Base-by-base conservation (phyloP, 1,139 yeast species). In the Zygosaccharomyces pseudobailii region DNA sequence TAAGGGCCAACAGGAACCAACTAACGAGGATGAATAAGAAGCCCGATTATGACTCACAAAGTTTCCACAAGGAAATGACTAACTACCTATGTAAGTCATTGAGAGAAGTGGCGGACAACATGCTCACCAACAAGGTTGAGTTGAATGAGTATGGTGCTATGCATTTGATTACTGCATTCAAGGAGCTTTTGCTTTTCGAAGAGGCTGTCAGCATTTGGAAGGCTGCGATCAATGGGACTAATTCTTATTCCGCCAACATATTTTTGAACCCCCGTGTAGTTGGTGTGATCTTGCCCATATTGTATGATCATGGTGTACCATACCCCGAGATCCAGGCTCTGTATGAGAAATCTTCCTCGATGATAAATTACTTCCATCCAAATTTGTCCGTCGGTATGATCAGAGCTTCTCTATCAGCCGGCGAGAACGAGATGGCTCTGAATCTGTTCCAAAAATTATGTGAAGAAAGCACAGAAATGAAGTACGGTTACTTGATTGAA, bases 261-360 rank as follows among this genome's bases (percentile, higher is more conserved):
- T 71, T 71, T 53, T 60, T 62, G 65, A 72, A 72, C 58, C 86
- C 81, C 52, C 71, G 72, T 51, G 85, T 85, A 17, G 79, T 86
- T 55, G 87, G 94, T 27, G 79, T 83, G 8, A 77, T 86, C 32
- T 73, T 87, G 59, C 89, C 89, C 28, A 74, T 84, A 36, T 76
- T 88, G 53, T 82, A 75, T 55, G 80, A 79, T 50, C 72, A 77
- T 45, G 81, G 84, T 41, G 76, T 84, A 47, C 69, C 78, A 22
- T 84, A 85, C 59, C 81, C 79, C 40, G 88, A 84, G 55, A 71
- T 80, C 44, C 74, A 75, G 61, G 55, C 60, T 13, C 67, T 78
- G 47, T 80, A 73, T 59, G 63, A 69, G 33, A 71, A 70, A 33
- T 70, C 78, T 13, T 71, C 71, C 40, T 56, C 65, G 3, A 59